These are phyloP conservation scores for Smittium mucronatum DNA, from an alignment of 371 early-diverging fungal genomes.

Conservation along the genomic window DNA sequence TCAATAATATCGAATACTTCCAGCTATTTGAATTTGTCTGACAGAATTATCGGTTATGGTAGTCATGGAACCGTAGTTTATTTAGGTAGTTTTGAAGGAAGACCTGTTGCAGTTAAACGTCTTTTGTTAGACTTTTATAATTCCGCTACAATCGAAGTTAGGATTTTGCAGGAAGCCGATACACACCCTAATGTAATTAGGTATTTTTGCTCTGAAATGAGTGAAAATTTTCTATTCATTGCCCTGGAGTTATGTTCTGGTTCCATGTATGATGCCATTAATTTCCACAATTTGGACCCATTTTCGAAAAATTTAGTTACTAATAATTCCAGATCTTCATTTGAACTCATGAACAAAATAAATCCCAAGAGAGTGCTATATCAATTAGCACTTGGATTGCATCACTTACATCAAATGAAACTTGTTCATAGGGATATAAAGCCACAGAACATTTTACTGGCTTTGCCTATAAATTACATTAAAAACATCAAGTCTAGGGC, in stretches of 20 bases:
- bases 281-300: no score
- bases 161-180: conserved; percentile 80
- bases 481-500: not conserved
- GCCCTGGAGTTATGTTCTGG: conserved; percentile 82
- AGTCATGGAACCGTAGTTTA: conserved; percentile 95
- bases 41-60: conserved; percentile 67
- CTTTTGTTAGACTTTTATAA: conserved; percentile 86
- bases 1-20: no score
- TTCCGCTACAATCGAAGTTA: conserved; percentile 85
- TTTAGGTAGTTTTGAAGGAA: conserved; percentile 77
- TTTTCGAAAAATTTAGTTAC: no score
- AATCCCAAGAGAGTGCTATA: conserved; percentile 35
- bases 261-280: conserved; percentile 45
- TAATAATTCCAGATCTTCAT: no score
- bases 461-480: conserved; percentile 38
- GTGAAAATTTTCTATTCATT: conserved; percentile 84
- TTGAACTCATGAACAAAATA: conserved; percentile 20
- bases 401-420: conserved; percentile 78
- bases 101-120: conserved; percentile 87
- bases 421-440: conserved; percentile 96
- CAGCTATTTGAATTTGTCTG: conserved; percentile 21
- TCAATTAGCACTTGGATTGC: conserved; percentile 71
- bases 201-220: conserved; percentile 78
- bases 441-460: conserved; percentile 78
- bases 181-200: conserved; percentile 92